Evolutionary conservation across 768 basidiomycete species (phyloP).

Genomic region (Xerocomus spinulosus): DNA sequence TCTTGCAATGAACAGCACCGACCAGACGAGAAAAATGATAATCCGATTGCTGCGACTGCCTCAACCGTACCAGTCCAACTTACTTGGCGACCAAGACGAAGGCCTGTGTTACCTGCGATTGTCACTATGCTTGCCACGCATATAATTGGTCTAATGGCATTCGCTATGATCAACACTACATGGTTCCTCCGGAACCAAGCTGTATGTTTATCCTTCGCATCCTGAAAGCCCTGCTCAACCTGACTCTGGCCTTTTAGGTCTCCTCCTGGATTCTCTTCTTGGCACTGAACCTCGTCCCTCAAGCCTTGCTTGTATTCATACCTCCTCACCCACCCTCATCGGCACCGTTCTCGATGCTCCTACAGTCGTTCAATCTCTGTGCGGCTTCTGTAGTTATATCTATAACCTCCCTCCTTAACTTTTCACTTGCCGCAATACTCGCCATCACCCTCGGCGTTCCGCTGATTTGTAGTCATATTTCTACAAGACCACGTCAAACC

Average conservation of each 20-base stretch:
- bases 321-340: constrained; percentile 21
- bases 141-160: constrained; percentile 46
- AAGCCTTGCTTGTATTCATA: constrained; percentile 29
- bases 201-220: constrained; percentile 32
- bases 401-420: constrained; percentile 84
- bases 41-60: constrained; percentile 6
- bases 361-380: constrained; percentile 77
- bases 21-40: constrained; percentile 5
- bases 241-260: constrained; percentile 18
- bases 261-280: constrained; percentile 32
- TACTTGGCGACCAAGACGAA: constrained; percentile 29
- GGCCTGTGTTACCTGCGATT: constrained; percentile 54
- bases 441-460: constrained; percentile 63
- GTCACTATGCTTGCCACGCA: constrained; percentile 56
- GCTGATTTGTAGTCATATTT: constrained; percentile 44
- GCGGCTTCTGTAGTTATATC: constrained; percentile 83
- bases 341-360: constrained; percentile 43
- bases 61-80: constrained; percentile 1
- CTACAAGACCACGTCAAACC: constrained; percentile 18
- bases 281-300: constrained; percentile 30
- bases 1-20: neutral
- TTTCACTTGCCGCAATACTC: constrained; percentile 77
- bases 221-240: neutral
- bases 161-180: constrained; percentile 42
- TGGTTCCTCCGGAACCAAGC: constrained; percentile 39